A percentile compares a stretch with the other conserved stretches of the same genome.
These are phyloP conservation scores for Phytophthora ohioensis DNA, from an alignment of 352 stramenopile genomes.

Conservation along the genomic window DNA sequence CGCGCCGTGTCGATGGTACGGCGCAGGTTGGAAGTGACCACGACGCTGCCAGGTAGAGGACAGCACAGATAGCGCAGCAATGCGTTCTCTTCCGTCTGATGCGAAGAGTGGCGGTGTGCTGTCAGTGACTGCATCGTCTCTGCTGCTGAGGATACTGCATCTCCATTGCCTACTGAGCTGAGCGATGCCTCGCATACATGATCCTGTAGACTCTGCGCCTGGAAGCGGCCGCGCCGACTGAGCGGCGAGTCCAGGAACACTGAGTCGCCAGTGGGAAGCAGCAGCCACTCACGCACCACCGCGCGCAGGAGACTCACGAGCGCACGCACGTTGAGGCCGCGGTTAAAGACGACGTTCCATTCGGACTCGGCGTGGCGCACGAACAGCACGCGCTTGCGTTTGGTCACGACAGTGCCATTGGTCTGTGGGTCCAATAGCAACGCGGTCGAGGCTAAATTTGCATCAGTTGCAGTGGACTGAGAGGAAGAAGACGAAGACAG, in stretches of 20 bases:
- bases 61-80: conserved; percentile 60
- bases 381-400: conserved; percentile 79
- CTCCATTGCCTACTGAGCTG: background rate
- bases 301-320: conserved; percentile 60
- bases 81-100: conserved; percentile 30
- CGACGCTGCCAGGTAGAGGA: conserved; percentile 58
- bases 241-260: conserved; percentile 89
- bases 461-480: background rate
- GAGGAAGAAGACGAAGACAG: conserved; percentile 4
- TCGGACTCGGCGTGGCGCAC: conserved; percentile 89
- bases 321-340: conserved; percentile 58
- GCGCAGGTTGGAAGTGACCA: conserved; percentile 80
- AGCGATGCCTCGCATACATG: conserved; percentile 45
- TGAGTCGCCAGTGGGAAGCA: conserved; percentile 74
- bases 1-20: conserved; percentile 83
- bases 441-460: conserved; percentile 1
- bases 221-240: conserved; percentile 61
- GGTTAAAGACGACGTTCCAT: conserved; percentile 92
- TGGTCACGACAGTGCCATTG: conserved; percentile 13
- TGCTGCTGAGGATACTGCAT: background rate
- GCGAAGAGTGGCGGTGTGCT: conserved; percentile 14
- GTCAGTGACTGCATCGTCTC: background rate
- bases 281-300: conserved; percentile 69
- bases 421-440: conserved; percentile 9
- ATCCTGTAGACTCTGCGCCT: conserved; percentile 64